Base-by-base conservation (phyloP, 2,329 filamentous ascomycete species). In the Arthrobotrys entomopaga region DNA sequence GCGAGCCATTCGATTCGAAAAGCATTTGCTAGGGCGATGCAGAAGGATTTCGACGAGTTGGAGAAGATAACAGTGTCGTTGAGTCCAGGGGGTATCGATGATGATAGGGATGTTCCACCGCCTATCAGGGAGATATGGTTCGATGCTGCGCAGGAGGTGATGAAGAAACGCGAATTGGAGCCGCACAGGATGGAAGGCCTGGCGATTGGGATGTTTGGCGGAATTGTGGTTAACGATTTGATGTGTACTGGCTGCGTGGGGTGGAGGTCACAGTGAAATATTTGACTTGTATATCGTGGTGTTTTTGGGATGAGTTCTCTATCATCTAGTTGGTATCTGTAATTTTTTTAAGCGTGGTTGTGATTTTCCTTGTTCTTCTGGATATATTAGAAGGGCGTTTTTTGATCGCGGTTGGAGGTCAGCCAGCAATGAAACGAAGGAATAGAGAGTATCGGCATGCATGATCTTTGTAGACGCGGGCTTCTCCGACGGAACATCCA, bases 101-200 rank as follows among this genome's bases (percentile, higher is more conserved):
- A 49, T 3, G 71, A 75, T 40, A 24, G 49, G 16, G 60, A 59
- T 15, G 77, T 76, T 61, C 65, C 65, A 43, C 78, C 77, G 20
- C 78, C 76, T 52, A 76, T 79, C 1, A 59, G 76, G 11, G 78
- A 79, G 61, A 77, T 79, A 29, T 79, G 78, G 78, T 79, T 79
- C 61, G 75, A 78, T 65, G 77, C 75, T 26, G 78, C 78, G 26
- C 77, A 73, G 26, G 74, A 77, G 71, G 78, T 78, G 42, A 71
- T 79, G 46, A 57, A 38, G 50, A 71, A 63, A 42, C 73, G 77
- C 8, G 72, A 76, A n/a, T 46, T 78, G 40, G 76, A 76, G 53
- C 72, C 73, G 20, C 78, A 79, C 74, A 48, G 24, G 49, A 70
- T 72, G 40, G 78, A 79, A 54, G 66, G 61, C 26, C 26, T 74